Base-by-base conservation (phyloP, 371 early-diverging fungal species). In the Coelomomyces lativittatus region DNA sequence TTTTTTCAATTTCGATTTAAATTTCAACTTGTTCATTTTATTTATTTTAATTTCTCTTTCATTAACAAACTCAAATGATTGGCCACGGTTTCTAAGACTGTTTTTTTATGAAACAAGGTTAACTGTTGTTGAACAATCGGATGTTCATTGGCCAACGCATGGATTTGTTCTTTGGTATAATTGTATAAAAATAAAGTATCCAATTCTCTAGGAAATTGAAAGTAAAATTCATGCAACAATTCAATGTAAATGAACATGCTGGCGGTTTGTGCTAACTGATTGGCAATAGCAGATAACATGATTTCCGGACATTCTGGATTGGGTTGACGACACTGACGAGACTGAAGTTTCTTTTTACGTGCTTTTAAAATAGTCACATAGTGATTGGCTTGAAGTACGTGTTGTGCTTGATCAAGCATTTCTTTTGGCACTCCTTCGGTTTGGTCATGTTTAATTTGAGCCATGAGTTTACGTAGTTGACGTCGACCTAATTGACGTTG, bases 221-320 rank as follows among this genome's bases (percentile, higher is more conserved):
- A 91, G 59, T 91, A 88, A 69, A 93, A 91, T 60, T 95, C 96
- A 55, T 88, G 86, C 57, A 95, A 62, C 48, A 93, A 67, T 57
- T 95, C 96, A 7, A 89, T 84, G 60, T 87, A 86, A 48, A 95
- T 88, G 57, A 92, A 95, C 85, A 91, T 85, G 19, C 26, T 28
- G 23, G 67, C 64, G 14, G 88, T 88, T 51, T 85, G 82, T 0
- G 91, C 82, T 39, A 95, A 62, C 56, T 95, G 91, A 47, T 91
- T 86, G 0, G 91, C 79, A 36, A 95, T 81, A 38, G 86, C 82
- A 25, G 80, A 79, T 47, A 93, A 61, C 55, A 86, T 88, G 1
- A 83, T 81, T 60, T 95, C 96, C 19, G 93, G 91, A 50, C 96
- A 95, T 34, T 34, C n/a, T n/a, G n/a, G n/a, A n/a, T n/a, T n/a